These are phyloP conservation scores for Euphorbia pulcherrima DNA, from an alignment of 345 rosid species.

Conservation along the genomic window DNA sequence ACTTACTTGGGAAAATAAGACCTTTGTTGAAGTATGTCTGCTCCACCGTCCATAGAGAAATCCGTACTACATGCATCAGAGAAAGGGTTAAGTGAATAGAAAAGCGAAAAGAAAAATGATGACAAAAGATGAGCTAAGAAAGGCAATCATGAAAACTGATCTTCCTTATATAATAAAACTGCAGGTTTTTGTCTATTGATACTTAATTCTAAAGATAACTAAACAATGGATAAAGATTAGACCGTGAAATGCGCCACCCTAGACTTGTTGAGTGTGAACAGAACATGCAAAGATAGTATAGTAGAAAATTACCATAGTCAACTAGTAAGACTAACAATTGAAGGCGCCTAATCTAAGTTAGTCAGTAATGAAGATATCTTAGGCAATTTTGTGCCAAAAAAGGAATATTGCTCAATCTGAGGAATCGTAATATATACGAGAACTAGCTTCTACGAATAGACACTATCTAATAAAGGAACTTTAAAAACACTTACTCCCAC, in stretches of 20 bases:
- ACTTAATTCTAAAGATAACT: too few relatives aligned
- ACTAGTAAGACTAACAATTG: not conserved
- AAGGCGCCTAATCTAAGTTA: not conserved
- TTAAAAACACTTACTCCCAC: constrained; percentile 48
- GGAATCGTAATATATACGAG: not conserved
- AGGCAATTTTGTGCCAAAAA: not conserved
- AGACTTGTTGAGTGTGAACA: not conserved
- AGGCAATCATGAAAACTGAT: not conserved
- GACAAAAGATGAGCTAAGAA: not conserved
- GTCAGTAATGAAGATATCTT: not conserved
- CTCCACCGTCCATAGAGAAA: constrained; percentile 37
- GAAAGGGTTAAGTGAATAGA: constrained; percentile 9
- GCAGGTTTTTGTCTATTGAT: too few relatives aligned
- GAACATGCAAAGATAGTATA: not conserved
- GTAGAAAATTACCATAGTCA: not conserved
- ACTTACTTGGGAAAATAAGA: constrained; percentile 76
- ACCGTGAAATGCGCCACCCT: not conserved
- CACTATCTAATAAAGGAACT: too few relatives aligned
- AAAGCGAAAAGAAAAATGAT: not conserved
- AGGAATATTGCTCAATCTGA: not conserved
- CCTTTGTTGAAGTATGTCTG: constrained; percentile 33
- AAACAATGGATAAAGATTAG: not conserved
- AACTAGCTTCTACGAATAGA: not conserved
- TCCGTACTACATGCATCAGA: constrained; percentile 42
- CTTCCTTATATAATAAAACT: not conserved